phyloP scores from a whole-genome alignment of 306 rosid species.

The Rosa lucieae region DNA sequence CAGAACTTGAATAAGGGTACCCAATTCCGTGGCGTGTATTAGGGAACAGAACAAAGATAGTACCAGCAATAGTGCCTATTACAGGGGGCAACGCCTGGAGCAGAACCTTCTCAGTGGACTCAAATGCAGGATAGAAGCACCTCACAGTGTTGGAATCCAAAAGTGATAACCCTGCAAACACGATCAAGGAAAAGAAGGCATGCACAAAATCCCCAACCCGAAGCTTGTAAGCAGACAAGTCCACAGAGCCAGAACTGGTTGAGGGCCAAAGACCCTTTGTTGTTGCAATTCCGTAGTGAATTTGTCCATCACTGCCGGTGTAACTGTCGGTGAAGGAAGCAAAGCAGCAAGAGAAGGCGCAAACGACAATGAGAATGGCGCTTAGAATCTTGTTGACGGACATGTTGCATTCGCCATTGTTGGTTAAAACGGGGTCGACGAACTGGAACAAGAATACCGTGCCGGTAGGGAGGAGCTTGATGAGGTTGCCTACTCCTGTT shows the following conservation, averaged over 20 bases:
- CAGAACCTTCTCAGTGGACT: conserved; percentile 35
- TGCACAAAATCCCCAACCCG: conserved; percentile 68
- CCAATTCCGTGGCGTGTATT: conserved; percentile 81
- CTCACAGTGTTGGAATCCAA: conserved; percentile 52
- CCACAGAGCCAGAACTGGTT: conserved; percentile 28
- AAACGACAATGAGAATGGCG: conserved; percentile 33
- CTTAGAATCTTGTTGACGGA: conserved; percentile 49
- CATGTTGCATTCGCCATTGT: conserved; percentile 59
- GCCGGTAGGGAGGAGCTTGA: conserved; percentile 76
- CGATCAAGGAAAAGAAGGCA: conserved; percentile 43
- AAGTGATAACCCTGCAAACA: conserved; percentile 57
- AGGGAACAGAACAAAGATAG: conserved; percentile 55
- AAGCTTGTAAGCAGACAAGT: conserved; percentile 50
- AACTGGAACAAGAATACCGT: conserved; percentile 73
- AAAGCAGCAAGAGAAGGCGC: conserved; percentile 61
- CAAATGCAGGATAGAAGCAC: conserved; percentile 60
- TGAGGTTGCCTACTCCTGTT: conserved; percentile 55
- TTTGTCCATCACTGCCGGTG: conserved; percentile 49
- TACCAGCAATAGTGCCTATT: conserved; percentile 55
- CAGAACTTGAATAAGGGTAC: conserved; percentile 41
- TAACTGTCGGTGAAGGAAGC: conserved; percentile 83
- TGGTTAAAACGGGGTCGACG: conserved; percentile 63
- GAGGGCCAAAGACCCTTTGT: conserved; percentile 66
- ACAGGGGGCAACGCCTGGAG: conserved; percentile 58
- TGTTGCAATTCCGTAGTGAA: conserved; percentile 59